Percentiles rank a stretch among this genome's conserved stretches.
These are phyloP conservation scores for Metarhizium robertsii DNA, from an alignment of 2,329 filamentous ascomycete genomes.

Conservation along the genomic window DNA sequence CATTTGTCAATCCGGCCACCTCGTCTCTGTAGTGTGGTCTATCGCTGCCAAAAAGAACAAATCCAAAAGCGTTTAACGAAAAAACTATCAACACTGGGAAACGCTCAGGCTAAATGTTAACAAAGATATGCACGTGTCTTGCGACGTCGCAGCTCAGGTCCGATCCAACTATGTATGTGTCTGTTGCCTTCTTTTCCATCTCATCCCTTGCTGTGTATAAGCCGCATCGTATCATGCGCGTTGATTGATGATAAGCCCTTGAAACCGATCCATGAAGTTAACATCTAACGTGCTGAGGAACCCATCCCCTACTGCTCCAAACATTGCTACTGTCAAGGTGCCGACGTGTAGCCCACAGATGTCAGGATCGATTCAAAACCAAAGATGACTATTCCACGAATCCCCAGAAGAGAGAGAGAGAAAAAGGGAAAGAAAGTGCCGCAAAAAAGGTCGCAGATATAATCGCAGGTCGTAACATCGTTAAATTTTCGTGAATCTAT, in stretches of 20 bases:
- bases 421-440: neutral
- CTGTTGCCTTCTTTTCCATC: neutral
- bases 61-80: too few relatives aligned
- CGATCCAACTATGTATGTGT: neutral
- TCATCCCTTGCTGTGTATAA: neutral
- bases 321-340: too few relatives aligned
- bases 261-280: neutral
- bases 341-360: neutral
- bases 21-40: neutral
- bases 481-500: conserved; percentile 1
- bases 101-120: neutral
- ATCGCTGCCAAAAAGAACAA: neutral
- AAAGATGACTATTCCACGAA: too few relatives aligned
- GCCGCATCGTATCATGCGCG: neutral
- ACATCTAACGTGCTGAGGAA: neutral
- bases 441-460: neutral
- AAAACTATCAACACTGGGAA: neutral
- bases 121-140: neutral
- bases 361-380: too few relatives aligned
- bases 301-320: neutral
- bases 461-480: neutral
- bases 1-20: neutral
- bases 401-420: neutral
- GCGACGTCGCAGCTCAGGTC: neutral
- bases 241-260: neutral